Conservation (phyloP, 139 green algal genomes). For the Chlamydomonas sphaeroides region DNA sequence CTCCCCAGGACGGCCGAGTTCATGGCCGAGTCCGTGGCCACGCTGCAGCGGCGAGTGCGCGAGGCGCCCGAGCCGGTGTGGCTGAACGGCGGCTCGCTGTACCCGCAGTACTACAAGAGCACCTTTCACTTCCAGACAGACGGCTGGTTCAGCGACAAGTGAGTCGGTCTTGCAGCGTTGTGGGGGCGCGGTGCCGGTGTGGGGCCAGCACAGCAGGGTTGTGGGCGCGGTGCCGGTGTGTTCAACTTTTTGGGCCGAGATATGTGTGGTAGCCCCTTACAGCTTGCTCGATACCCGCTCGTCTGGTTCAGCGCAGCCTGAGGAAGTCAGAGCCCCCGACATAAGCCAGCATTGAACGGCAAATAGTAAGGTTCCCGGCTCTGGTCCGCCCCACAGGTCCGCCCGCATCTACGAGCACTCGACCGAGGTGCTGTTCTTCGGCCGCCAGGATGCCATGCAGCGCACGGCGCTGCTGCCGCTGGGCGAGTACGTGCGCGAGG, state of each 20-base stretch:
- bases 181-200: no score
- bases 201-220: no score
- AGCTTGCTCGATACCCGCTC: no score
- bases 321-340: no score
- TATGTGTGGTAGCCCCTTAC: no score
- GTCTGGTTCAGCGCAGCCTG: no score
- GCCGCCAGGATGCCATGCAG: slow-evolving; percentile 87
- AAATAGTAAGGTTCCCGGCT: no score
- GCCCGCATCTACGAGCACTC: slow-evolving; percentile 85
- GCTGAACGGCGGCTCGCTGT: slow-evolving; percentile 62
- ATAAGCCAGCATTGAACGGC: no score
- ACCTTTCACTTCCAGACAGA: slow-evolving; percentile 92
- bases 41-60: slow-evolving; percentile 58
- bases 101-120: slow-evolving; percentile 86
- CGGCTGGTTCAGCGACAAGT: slow-evolving; percentile 80
- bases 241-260: no score
- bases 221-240: no score
- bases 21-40: slow-evolving; percentile 66
- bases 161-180: no score
- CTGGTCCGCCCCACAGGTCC: no score
- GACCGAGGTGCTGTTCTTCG: slow-evolving; percentile 90
- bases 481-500: not conserved
- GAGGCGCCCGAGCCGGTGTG: slow-evolving; percentile 60
- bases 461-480: slow-evolving; percentile 52
- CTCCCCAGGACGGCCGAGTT: slow-evolving; percentile 51